Evolutionary conservation across 2,329 filamentous ascomycete species (phyloP), one percentile per base, ranked within the genome.

Genomic region (Bisporella sp.): DNA sequence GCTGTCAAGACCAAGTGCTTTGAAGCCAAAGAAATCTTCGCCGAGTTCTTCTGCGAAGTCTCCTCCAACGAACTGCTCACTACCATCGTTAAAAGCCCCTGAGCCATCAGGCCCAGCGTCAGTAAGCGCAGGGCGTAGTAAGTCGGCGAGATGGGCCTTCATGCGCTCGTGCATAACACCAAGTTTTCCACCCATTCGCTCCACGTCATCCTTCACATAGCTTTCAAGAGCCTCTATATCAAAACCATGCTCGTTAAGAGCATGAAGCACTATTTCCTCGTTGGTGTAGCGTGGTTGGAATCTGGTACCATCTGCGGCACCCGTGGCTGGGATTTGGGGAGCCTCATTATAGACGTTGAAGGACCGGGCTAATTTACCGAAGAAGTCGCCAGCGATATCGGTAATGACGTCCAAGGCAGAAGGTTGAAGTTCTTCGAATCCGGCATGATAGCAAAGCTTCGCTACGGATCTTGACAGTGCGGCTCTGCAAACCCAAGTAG

Each of bases 1-100:
- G 60, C 84, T 85, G 62, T 96, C 90, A 51, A 99, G 78, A 41
- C 93, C 93, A 43, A 99, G 80, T 53, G 95, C 91, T 65, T 90
- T 91, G 79, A 99, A 97, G 31, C 93, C 93, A 64, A 99, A 99
- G 78, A 96, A 99, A 71, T 99, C 93, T 73, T 99, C 93, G 54
- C 91, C 92, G 9, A 99, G 86, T 60, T 99, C 93, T 66, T 96
- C 93, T 1, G 93, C 93, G 66, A 99, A 99, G 68, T 99, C 93
- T 54, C 93, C 93, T 43, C 88, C 89, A 45, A 96, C 84, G 60
- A 97, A 99, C 65, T 97, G 93, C 57, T 99, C 93, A 68, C 90
- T 96, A 57, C 91, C 92, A 62, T 99, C 93, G 55, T 95, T 89
- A 75, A 99, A 99, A 5, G 90, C 88, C 50, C 86, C 87, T 4